Evolutionary conservation across 1,139 yeast species (phyloP), one percentile per base, ranked within the genome.

Genomic region (Candida buenavistaensis): DNA sequence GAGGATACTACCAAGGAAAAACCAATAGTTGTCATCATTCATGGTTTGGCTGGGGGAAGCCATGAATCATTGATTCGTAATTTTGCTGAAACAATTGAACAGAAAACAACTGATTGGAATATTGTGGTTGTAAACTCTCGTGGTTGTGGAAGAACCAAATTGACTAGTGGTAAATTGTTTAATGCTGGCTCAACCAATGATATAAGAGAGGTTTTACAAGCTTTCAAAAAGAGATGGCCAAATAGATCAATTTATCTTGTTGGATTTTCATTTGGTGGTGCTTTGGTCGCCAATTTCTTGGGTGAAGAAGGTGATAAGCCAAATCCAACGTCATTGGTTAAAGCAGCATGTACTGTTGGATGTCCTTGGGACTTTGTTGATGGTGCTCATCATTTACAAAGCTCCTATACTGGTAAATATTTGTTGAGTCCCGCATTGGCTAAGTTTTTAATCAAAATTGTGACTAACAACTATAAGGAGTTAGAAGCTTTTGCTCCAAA

Each of bases 11-110:
- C 62, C 4, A 41, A 51, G 9, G 45, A 52, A 1, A 73, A 66
- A 36, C 96, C 96, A 2, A 62, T 89, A 36, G 72, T 85, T 22
- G 73, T 89, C 16, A 68, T 83, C 5, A 62, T 82, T 33, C 97
- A 90, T 53, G 97, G 97, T 0, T 72, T 90, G 26, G 90, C 88
- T 4, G 97, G 97, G 14, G 96, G 97, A 0, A 83, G 95, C 14
- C 95, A 88, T 48, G 97, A 90, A 54, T 78, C 92, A 2, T 80
- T 89, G 50, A 83, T 89, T 38, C 76, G 96, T 41, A 80, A 90
- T 40, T 55, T 82, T 37, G 71, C 69, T 17, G 63, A 62, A 28
- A 50, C 59, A 26, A 52, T 75, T 35, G 52, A 45, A 28, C 45
- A 43, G 8, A 53, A 52, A 26, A 54, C 53, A 25, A 43, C 51